Evolutionary conservation across 306 rosid species (phyloP).

Genomic region (Acacia melanoxylon): DNA sequence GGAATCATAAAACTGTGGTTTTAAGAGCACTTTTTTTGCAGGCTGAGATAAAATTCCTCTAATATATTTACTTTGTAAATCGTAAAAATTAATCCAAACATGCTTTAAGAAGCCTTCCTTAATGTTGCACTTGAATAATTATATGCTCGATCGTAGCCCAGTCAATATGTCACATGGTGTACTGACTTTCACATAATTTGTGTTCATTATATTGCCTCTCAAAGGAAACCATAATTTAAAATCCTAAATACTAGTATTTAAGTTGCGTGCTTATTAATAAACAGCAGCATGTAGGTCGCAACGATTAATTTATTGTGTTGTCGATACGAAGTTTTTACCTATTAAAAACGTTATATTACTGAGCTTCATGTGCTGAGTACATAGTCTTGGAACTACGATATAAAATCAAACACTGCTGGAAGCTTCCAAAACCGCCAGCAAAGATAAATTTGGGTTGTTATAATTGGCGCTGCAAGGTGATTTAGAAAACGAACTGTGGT

Average conservation of each 20-base stretch:
- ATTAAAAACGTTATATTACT: neutral
- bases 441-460: neutral
- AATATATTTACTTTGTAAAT: too few species aligned
- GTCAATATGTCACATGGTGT: neutral
- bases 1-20: too few species aligned
- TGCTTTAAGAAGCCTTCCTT: neutral
- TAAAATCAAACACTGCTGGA: neutral
- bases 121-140: neutral
- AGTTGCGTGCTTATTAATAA: slow-evolving; percentile 12
- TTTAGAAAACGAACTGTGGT: neutral
- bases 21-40: too few species aligned
- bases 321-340: neutral
- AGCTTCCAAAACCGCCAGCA: neutral
- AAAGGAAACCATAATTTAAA: neutral
- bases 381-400: neutral
- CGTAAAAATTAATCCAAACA: too few species aligned
- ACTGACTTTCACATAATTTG: neutral
- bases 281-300: slow-evolving; percentile 7
- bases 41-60: too few species aligned
- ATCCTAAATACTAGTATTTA: neutral
- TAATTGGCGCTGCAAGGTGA: neutral
- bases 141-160: neutral
- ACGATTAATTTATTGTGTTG: neutral
- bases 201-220: neutral
- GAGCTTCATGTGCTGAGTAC: neutral